phyloP scores from a whole-genome alignment of 2,329 filamentous ascomycete species.

The Amauroascus verrucosus region DNA sequence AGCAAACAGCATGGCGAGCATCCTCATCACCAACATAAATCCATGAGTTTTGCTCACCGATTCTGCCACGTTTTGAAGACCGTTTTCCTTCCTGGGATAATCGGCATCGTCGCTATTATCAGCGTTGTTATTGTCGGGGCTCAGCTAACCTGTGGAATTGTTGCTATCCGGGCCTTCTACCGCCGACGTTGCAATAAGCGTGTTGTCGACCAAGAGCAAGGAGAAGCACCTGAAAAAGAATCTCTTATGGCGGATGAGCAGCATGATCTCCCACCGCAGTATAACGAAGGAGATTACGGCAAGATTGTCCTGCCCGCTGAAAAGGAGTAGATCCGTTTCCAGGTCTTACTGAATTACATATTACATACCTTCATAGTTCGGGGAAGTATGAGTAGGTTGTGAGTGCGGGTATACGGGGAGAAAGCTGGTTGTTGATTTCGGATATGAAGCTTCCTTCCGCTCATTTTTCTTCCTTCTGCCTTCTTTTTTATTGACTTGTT shows the following conservation, averaged over 20 bases:
- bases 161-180: slow-evolving; percentile 38
- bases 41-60: slow-evolving; percentile 31
- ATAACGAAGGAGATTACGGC: slow-evolving; percentile 27
- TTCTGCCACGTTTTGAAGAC: slow-evolving; percentile 34
- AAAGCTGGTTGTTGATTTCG: not conserved
- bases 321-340: slow-evolving; percentile 24
- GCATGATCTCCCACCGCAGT: slow-evolving; percentile 30
- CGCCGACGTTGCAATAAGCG: slow-evolving; percentile 25
- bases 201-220: slow-evolving; percentile 26
- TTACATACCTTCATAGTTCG: not conserved
- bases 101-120: slow-evolving; percentile 39
- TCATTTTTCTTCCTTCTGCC: not conserved
- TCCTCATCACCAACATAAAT: slow-evolving; percentile 21
- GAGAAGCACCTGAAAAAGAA: slow-evolving; percentile 35
- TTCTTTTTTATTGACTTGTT: not conserved
- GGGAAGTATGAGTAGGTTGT: not conserved
- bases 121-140: slow-evolving; percentile 39
- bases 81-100: slow-evolving; percentile 37
- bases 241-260: slow-evolving; percentile 28
- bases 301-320: slow-evolving; percentile 21
- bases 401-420: too few species aligned
- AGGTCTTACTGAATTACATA: not conserved
- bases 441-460: not conserved
- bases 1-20: not conserved
- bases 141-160: slow-evolving; percentile 38